Base-by-base conservation (phyloP, 2,329 filamentous ascomycete genomes). In the Gyromitra esculenta region DNA sequence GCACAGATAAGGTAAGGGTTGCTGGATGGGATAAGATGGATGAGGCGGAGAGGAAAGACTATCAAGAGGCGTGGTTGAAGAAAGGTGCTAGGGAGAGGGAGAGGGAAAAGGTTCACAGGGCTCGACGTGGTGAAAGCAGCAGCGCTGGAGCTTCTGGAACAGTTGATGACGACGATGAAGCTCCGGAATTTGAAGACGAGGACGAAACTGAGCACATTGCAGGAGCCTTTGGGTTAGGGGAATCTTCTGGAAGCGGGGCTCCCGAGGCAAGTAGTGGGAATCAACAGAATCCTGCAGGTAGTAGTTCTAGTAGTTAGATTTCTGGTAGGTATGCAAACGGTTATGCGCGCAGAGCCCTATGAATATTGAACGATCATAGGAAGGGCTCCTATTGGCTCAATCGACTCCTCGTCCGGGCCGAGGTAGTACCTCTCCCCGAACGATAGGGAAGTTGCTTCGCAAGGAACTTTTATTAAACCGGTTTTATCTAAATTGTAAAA, bases 21-120 rank as follows among this genome's bases (percentile, higher is more conserved):
- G 64, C 75, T 13, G 71, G 75, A 2, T 77, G 75, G 75, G 75
- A 77, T 52, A 67, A 75, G 25, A 74, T 74, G 75, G 52, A 60
- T 62, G 71, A 77, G 21, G 57, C 15, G 5, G 65, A 64, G 50
- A 75, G 72, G 35, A 54, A 62, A 48, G 25, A 48, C 3, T 77
- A 77, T 21, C 50, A 77, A 11, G 65, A 70, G 11, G 75, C 75
- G 9, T 77, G 75, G 75, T 31, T 77, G 31, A 64, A 54, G 41
- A 77, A 77, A 37, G 75, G 75, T 5, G 75, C 57, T 9, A 75
- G 75, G 15, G 75, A 77, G 39, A 68, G 64, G 15, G 75, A 74
- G 21, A 63, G 57, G 13, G 69, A 59, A 35, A 68, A 31, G 18
- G 68, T 50, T 9, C 41, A 69, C 1, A 69, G 66, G n/a, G 31